phyloP scores from a whole-genome alignment of 192 early-diverging fungal genomes.

The Umbelopsis vinacea region DNA sequence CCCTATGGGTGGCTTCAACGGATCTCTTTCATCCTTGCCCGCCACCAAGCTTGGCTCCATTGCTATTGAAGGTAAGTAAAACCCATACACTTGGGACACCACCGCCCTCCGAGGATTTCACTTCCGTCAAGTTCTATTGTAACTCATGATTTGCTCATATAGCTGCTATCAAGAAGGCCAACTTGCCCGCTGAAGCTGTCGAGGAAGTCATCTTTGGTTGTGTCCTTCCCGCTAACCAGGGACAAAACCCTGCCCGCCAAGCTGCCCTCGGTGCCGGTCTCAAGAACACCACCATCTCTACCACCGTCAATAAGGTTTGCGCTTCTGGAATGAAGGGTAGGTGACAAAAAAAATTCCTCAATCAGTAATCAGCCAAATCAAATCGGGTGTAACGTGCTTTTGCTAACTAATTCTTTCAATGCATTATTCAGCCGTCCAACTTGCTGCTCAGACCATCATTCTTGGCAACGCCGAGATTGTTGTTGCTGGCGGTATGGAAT shows the following conservation, averaged over 20 bases:
- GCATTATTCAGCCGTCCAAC: slow-evolving; percentile 53
- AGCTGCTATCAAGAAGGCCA: slow-evolving; percentile 54
- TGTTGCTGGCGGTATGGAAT: slow-evolving; percentile 80
- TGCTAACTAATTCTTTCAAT: not conserved
- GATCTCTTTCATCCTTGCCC: slow-evolving; percentile 80
- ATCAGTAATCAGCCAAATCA: not conserved
- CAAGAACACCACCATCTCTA: slow-evolving; percentile 62
- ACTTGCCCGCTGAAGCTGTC: slow-evolving; percentile 51
- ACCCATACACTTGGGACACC: not conserved
- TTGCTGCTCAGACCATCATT: slow-evolving; percentile 77
- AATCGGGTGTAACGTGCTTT: too few relatives aligned
- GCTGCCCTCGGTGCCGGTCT: slow-evolving; percentile 78
- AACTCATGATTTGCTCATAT: not conserved
- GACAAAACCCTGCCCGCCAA: slow-evolving; percentile 87
- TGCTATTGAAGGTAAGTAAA: slow-evolving; percentile 78
- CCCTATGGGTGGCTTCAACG: slow-evolving; percentile 90
- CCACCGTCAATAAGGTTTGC: slow-evolving; percentile 86
- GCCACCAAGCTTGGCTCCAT: slow-evolving; percentile 85
- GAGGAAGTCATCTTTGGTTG: slow-evolving; percentile 82
- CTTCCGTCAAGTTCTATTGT: not conserved
- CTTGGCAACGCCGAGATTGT: slow-evolving; percentile 72
- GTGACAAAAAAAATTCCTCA: slow-evolving; percentile 18
- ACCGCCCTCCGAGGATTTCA: not conserved
- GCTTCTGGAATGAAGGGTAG: slow-evolving; percentile 76
- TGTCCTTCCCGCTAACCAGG: slow-evolving; percentile 78